Evolutionary conservation across 306 rosid genomes (phyloP).

Genomic region (Prunus salicina): DNA sequence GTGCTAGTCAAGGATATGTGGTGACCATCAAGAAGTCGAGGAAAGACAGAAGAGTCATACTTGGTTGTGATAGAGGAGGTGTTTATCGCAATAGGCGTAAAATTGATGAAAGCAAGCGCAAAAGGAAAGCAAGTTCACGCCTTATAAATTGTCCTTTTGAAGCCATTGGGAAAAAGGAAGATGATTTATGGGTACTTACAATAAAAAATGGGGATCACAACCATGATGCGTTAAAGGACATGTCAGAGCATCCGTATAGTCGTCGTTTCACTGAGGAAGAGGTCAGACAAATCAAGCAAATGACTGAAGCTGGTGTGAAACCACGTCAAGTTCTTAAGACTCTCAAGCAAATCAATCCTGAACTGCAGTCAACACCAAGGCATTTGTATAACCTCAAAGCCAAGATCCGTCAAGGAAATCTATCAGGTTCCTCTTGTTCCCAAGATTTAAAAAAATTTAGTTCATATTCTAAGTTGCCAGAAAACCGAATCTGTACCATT

Average conservation of each 20-base stretch:
- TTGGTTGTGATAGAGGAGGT: conserved; percentile 84
- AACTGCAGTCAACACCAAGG: conserved; percentile 73
- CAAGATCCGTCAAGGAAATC: conserved; percentile 72
- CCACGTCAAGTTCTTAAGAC: conserved; percentile 79
- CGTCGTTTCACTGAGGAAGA: conserved; percentile 75
- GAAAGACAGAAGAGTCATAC: conserved; percentile 79
- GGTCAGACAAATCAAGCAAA: conserved; percentile 55
- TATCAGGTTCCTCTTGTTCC: conserved; percentile 48
- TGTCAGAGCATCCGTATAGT: conserved; percentile 78
- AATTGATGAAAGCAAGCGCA: conserved; percentile 68
- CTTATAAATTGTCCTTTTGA: conserved; percentile 82
- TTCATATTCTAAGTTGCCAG: conserved; percentile 7
- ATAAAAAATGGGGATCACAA: conserved; percentile 68
- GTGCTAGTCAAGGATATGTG: conserved; percentile 73
- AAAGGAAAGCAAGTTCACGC: conserved; percentile 70
- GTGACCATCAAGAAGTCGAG: conserved; percentile 82
- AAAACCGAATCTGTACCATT: conserved; percentile 7
- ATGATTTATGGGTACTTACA: conserved; percentile 61
- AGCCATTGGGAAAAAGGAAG: conserved; percentile 69
- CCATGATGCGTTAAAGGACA: conserved; percentile 72
- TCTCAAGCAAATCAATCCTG: conserved; percentile 72
- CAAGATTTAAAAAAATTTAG: conserved; percentile 15
- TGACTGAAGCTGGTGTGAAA: conserved; percentile 77
- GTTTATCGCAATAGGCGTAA: conserved; percentile 76
- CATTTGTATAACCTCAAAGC: conserved; percentile 81